These are phyloP conservation scores for Capronia epimyces DNA, from an alignment of 2,329 filamentous ascomycete species.

Conservation along the genomic window DNA sequence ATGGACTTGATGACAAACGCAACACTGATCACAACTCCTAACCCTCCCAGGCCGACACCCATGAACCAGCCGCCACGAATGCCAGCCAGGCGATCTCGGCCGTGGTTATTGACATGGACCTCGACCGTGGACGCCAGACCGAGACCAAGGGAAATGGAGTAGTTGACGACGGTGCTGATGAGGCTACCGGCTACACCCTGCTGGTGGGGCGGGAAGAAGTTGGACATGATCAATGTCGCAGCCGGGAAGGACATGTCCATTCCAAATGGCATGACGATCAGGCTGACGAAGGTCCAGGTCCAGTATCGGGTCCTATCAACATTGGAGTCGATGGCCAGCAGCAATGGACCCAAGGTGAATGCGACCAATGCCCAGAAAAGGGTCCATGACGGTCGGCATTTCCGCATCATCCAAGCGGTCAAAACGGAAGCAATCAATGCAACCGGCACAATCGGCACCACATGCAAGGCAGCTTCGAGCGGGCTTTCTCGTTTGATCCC, in stretches of 20 bases:
- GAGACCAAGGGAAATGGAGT: constrained; percentile 30
- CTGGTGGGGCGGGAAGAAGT: constrained; percentile 29
- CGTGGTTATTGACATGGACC: constrained; percentile 24
- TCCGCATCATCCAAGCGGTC: constrained; percentile 27
- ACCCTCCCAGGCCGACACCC: constrained; percentile 28
- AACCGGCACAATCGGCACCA: constrained; percentile 31
- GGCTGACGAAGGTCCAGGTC: constrained; percentile 56
- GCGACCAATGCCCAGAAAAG: constrained; percentile 36
- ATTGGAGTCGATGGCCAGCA: constrained; percentile 35
- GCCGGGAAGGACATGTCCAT: constrained; percentile 32
- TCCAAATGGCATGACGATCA: constrained; percentile 51
- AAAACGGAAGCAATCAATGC: constrained; percentile 35
- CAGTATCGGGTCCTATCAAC: constrained; percentile 49
- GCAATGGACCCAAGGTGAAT: constrained; percentile 28
- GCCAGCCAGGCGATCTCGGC: constrained; percentile 25
- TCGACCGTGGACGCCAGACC: constrained; percentile 30
- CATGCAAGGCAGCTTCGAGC: constrained; percentile 32
- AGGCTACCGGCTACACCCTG: constrained; percentile 31
- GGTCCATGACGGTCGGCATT: constrained; percentile 30
- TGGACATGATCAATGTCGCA: constrained; percentile 30
- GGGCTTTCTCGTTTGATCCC: constrained; percentile 28
- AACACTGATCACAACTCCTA: constrained; percentile 24
- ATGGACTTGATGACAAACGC: constrained; percentile 22
- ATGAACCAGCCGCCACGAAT: constrained; percentile 29
- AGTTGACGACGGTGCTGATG: constrained; percentile 31